Evolutionary conservation across 2,329 filamentous ascomycete genomes (phyloP).

Genomic region (Arachnopeziza araneosa): DNA sequence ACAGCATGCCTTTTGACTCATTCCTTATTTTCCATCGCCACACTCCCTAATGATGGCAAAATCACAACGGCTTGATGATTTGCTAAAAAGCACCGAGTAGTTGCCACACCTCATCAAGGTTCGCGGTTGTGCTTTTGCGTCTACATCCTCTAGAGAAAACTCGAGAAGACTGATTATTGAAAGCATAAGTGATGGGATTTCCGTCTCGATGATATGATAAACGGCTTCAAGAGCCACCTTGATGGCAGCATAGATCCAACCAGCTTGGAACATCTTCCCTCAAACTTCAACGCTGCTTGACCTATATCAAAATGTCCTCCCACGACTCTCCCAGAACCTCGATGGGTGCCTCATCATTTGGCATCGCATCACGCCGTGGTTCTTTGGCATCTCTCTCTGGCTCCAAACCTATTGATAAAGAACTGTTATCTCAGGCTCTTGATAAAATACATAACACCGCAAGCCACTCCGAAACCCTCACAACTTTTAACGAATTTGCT

Average conservation of each 20-base stretch:
- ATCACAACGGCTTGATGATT: not conserved
- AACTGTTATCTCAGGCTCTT: constrained; percentile 69
- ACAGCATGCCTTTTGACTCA: not conserved
- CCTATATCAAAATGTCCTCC: constrained; percentile 23
- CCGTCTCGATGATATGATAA: constrained; percentile 20
- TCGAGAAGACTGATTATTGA: not conserved
- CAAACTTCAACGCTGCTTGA: not conserved
- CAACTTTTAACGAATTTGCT: constrained; percentile 90
- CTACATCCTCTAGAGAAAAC: not conserved
- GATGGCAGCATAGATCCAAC: constrained; percentile 10
- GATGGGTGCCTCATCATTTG: constrained; percentile 15
- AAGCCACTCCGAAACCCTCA: constrained; percentile 78
- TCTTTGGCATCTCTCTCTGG: constrained; percentile 44
- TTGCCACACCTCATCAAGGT: not conserved
- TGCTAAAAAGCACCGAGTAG: not conserved
- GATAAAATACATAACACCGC: constrained; percentile 85
- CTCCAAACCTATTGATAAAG: constrained; percentile 56
- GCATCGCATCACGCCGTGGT: constrained; percentile 33
- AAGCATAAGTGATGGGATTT: not conserved
- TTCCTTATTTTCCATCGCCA: not conserved
- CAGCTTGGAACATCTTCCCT: not conserved
- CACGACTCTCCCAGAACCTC: constrained; percentile 24
- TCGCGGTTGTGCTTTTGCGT: not conserved
- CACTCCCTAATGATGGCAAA: not conserved
- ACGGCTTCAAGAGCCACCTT: constrained; percentile 14